These are phyloP conservation scores for Boletus semigastroideus DNA, from an alignment of 1,284 basidiomycete genomes.

Conservation along the genomic window DNA sequence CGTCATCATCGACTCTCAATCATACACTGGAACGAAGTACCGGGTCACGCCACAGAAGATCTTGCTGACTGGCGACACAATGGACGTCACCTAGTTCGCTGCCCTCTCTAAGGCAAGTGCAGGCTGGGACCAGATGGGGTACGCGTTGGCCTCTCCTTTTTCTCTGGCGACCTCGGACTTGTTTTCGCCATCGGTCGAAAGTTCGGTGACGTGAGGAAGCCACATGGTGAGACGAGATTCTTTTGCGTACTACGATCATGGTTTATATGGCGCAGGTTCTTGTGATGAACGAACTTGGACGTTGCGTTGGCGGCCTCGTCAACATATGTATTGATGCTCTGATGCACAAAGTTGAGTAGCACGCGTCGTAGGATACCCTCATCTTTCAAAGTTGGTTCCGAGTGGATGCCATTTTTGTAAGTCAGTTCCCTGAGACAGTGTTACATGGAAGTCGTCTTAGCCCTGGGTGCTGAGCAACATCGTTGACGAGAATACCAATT, in stretches of 20 bases:
- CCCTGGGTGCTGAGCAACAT: constrained; percentile 65
- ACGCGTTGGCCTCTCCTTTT: constrained; percentile 77
- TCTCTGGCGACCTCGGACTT: constrained; percentile 91
- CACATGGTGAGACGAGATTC: constrained; percentile 69
- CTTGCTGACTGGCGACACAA: constrained; percentile 51
- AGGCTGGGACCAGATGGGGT: constrained; percentile 45
- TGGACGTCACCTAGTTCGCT: constrained; percentile 76
- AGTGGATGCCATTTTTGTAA: constrained; percentile 58
- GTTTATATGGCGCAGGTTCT: constrained; percentile 54
- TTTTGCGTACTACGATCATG: background rate
- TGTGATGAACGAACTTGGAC: constrained; percentile 74
- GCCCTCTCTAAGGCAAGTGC: constrained; percentile 56
- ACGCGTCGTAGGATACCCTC: constrained; percentile 64
- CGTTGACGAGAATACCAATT: constrained; percentile 48
- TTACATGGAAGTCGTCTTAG: constrained; percentile 24
- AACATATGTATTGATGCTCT: background rate
- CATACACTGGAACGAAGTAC: constrained; percentile 75
- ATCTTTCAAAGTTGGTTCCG: constrained; percentile 75
- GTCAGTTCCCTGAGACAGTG: constrained; percentile 34
- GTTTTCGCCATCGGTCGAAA: constrained; percentile 85
- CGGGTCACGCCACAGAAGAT: constrained; percentile 72
- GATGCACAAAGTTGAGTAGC: constrained; percentile 6
- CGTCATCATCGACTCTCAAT: constrained; percentile 32
- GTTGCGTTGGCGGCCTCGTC: constrained; percentile 60
- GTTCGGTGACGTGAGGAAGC: constrained; percentile 84